phyloP scores from a whole-genome alignment of 139 green algal species.

The Marvania coccoides region DNA sequence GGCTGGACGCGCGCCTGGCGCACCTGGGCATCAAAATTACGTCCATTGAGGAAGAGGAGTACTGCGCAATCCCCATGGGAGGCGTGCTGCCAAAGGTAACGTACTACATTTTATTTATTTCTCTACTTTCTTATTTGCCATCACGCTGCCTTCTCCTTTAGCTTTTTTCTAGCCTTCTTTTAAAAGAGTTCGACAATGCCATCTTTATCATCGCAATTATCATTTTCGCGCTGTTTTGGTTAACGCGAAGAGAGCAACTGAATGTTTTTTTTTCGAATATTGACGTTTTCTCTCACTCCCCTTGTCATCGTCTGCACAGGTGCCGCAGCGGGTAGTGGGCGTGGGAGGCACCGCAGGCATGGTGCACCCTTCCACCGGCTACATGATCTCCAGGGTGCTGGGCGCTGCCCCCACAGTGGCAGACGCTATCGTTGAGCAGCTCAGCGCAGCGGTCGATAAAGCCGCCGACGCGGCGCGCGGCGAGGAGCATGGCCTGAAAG shows the following conservation, averaged over 20 bases:
- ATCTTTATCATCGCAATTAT: too few species aligned
- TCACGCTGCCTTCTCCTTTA: too few species aligned
- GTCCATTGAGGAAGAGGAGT: slow-evolving; percentile 90
- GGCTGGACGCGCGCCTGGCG: slow-evolving; percentile 65
- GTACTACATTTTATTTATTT: too few species aligned
- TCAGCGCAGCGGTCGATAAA: slow-evolving; percentile 39
- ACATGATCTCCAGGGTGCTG: slow-evolving; percentile 90
- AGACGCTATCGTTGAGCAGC: slow-evolving; percentile 72
- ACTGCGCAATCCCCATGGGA: slow-evolving; percentile 98
- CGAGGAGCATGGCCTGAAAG: slow-evolving; percentile 7
- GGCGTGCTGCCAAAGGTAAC: slow-evolving; percentile 95
- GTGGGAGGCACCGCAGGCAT: slow-evolving; percentile 92
- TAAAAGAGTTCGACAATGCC: too few species aligned
- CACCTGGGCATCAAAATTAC: slow-evolving; percentile 81
- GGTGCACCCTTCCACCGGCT: slow-evolving; percentile 91
- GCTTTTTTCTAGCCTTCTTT: too few species aligned
- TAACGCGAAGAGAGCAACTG: too few species aligned
- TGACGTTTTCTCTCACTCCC: too few species aligned
- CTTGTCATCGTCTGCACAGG: too few species aligned
- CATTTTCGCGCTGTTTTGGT: too few species aligned
- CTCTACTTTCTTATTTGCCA: too few species aligned
- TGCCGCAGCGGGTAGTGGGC: slow-evolving; percentile 92
- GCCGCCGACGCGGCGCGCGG: slow-evolving; percentile 33
- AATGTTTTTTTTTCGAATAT: too few species aligned
- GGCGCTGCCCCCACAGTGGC: slow-evolving; percentile 73